A percentile compares a stretch with the other conserved stretches of the same genome.
phyloP scores from a whole-genome alignment of 192 early-diverging fungal genomes.

The Phlyctochytrium arcticum region DNA sequence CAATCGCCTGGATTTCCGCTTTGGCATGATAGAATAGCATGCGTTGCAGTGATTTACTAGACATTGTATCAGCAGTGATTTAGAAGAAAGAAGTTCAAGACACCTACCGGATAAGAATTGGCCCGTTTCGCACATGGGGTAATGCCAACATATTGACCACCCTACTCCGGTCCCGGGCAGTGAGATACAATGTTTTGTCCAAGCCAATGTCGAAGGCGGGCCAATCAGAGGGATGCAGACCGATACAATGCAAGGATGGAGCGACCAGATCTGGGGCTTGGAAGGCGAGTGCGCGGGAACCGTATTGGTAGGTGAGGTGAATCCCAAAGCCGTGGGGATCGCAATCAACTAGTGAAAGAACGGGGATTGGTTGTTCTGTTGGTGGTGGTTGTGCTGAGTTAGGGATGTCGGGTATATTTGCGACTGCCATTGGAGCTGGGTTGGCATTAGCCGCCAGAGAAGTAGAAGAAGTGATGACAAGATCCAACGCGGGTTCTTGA shows the following conservation, averaged over 20 bases:
- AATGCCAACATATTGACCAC: slow-evolving; percentile 11
- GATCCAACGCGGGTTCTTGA: not conserved
- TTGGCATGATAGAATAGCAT: slow-evolving; percentile 22
- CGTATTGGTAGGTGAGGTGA: slow-evolving; percentile 29
- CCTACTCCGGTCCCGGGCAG: slow-evolving; percentile 21
- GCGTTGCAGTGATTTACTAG: not conserved
- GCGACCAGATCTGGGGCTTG: slow-evolving; percentile 12
- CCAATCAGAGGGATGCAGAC: slow-evolving; percentile 19
- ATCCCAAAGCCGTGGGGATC: slow-evolving; percentile 42
- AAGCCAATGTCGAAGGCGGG: not conserved
- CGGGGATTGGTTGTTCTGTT: not conserved
- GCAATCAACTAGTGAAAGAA: slow-evolving; percentile 30
- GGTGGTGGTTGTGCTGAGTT: not conserved
- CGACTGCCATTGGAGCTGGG: not conserved
- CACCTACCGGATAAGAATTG: no score
- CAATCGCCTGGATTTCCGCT: slow-evolving; percentile 26
- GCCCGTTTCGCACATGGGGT: no score
- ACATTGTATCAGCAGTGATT: not conserved
- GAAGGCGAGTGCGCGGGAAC: slow-evolving; percentile 33
- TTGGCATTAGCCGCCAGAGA: not conserved
- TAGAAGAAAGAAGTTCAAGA: not conserved
- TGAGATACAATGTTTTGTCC: slow-evolving; percentile 17
- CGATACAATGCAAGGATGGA: slow-evolving; percentile 7
- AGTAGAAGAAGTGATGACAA: no score
- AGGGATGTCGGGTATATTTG: not conserved